Percentiles rank a stretch among this genome's conserved stretches.
Conservation (phyloP, 495 filamentous ascomycete species). For the Cetradonia linearis region DNA sequence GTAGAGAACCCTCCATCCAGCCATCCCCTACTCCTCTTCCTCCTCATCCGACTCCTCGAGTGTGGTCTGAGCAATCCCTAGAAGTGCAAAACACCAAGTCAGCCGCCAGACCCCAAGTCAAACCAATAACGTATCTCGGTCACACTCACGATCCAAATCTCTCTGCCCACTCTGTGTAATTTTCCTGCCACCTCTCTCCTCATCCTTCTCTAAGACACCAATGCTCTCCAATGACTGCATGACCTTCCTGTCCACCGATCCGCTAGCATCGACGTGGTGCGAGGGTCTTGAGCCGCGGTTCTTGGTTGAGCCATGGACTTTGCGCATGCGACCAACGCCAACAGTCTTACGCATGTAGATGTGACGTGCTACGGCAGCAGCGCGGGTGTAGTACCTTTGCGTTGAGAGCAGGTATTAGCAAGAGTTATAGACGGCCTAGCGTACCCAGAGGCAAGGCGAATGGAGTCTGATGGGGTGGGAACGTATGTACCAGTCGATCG, state of each 20-base stretch:
- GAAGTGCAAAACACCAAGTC: background rate
- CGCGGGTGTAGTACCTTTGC: conserved; percentile 85
- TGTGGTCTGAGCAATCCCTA: conserved; percentile 62
- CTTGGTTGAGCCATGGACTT: conserved; percentile 90
- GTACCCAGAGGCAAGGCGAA: conserved; percentile 1
- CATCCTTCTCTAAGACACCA: conserved; percentile 88
- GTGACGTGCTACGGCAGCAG: conserved; percentile 90
- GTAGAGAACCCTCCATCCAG: background rate
- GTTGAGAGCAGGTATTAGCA: conserved; percentile 9
- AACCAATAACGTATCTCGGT: background rate
- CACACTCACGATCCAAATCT: conserved; percentile 78
- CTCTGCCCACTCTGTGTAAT: conserved; percentile 96
- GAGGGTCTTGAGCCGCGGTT: conserved; percentile 88
- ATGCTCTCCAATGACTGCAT: conserved; percentile 98
- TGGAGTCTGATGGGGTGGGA: background rate
- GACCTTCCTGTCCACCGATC: conserved; percentile 90
- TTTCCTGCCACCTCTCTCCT: conserved; percentile 92
- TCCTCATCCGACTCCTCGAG: conserved; percentile 62
- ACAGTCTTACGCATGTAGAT: conserved; percentile 99
- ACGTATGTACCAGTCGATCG: conserved; percentile 68
- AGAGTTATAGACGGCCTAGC: background rate
- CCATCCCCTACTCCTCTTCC: conserved; percentile 36
- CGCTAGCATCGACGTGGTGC: conserved; percentile 91
- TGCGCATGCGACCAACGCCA: conserved; percentile 85
- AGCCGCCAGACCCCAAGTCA: background rate